Evolutionary conservation across 2,329 filamentous ascomycete species (phyloP), one percentile per base, ranked within the genome.

Genomic region (Esteya vermicola): DNA sequence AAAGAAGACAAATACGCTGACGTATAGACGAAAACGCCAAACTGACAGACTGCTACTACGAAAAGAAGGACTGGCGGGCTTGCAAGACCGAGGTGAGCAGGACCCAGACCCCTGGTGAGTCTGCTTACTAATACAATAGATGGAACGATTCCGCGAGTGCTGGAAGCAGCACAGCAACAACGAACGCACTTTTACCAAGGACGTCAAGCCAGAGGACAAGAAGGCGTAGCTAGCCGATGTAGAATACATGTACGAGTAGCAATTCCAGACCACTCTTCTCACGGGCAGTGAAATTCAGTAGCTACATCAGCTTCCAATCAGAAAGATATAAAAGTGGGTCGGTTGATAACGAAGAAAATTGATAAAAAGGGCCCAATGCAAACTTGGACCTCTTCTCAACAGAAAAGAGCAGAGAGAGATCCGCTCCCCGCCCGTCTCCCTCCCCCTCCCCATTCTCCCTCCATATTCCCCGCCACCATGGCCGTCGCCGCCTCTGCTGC

Each of bases 41-140:
- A 54, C 73, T 98, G 78, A 95, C 86, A 27, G 85, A 96, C 58
- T 98, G 91, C 61, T 94, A 93, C 59, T 94, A 76, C 55, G 85
- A 89, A 41, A 94, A 88, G 70, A 94, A 88, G 57, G 91, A 98
- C 57, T 98, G 91, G 89, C 71, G 91, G 50, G 69, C 72, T 43
- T 98, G 91, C 61, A 82, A 82, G 55, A 69, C 77, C 49, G 89
- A 96, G 75, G 89, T 93, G 28, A 21, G 46, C 33, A 28, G 28
- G n/a, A n/a, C n/a, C n/a, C n/a, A n/a, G n/a, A n/a, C 50, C 33
- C 5, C 16, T 23, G 20, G 13, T 23, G 16, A 9, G 23, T 28
- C 31, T 21, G 22, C n/a, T 25, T 14, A 36, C 21, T 8, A 25
- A 26, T 35, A 6, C n/a, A 9, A 20, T 12, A 96, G 89, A 93